Evolutionary conservation across 768 basidiomycete genomes (phyloP).

Genomic region (Kwoniella bestiolae): DNA sequence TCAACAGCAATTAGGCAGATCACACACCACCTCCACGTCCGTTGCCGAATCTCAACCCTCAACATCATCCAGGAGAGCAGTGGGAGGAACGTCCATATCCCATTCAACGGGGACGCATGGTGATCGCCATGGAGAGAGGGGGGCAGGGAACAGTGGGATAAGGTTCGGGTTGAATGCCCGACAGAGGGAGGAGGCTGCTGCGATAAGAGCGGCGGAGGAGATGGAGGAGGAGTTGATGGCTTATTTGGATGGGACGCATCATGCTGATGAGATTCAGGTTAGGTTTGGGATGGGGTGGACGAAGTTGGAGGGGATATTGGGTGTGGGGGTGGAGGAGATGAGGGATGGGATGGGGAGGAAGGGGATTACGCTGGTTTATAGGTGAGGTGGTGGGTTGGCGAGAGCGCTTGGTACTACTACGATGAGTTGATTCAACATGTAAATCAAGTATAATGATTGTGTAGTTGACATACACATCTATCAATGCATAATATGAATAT

Average conservation of each 20-base stretch:
- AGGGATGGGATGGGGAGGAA: conserved; percentile 71
- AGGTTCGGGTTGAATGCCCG: conserved; percentile 17
- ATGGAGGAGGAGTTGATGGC: conserved; percentile 54
- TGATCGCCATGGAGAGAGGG: background rate
- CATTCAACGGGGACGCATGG: conserved; percentile 11
- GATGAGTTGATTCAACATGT: too few species aligned
- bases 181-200: conserved; percentile 26
- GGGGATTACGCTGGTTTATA: conserved; percentile 75
- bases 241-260: conserved; percentile 84
- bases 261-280: conserved; percentile 86
- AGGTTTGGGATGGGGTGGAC: conserved; percentile 84
- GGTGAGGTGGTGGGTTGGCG: conserved; percentile 56
- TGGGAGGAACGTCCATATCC: conserved; percentile 10
- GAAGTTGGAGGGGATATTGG: conserved; percentile 67
- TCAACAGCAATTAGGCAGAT: conserved; percentile 22
- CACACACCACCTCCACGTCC: conserved; percentile 8
- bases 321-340: conserved; percentile 61
- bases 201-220: conserved; percentile 19
- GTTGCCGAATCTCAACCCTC: conserved; percentile 31
- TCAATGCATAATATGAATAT: background rate
- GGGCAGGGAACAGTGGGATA: conserved; percentile 20
- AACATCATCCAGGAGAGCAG: conserved; percentile 16
- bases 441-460: background rate
- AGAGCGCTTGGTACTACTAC: too few species aligned
- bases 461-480: background rate